Conservation (phyloP, 352 stramenopile genomes). For the Pythium aristosporum region DNA sequence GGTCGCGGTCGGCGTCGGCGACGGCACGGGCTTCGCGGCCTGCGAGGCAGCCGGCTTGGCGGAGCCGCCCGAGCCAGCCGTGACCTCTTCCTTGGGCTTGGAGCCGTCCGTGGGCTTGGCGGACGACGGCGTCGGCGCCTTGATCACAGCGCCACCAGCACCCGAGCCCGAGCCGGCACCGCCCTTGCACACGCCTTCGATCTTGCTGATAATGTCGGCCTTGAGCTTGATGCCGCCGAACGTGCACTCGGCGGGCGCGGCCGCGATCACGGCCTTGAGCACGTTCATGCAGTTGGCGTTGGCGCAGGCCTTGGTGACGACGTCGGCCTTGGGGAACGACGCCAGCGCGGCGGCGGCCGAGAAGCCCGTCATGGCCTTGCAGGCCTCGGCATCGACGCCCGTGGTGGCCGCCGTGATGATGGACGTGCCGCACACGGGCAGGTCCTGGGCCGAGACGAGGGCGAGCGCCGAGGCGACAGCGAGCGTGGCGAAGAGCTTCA, state of each 20-base stretch:
- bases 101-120: background rate
- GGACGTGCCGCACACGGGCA: constrained; percentile 3
- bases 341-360: constrained; percentile 5
- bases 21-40: background rate
- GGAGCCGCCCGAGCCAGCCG: background rate
- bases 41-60: background rate
- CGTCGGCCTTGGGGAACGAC: constrained; percentile 8
- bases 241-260: constrained; percentile 13
- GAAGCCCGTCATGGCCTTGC: constrained; percentile 8
- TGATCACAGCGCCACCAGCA: constrained; percentile 1
- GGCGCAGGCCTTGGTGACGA: constrained; percentile 26
- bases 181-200: constrained; percentile 6
- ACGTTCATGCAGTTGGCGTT: constrained; percentile 26
- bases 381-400: constrained; percentile 6
- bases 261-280: constrained; percentile 14
- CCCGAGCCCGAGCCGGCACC: constrained; percentile 11
- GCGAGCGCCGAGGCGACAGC: constrained; percentile 17
- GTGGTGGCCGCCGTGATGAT: constrained; percentile 5
- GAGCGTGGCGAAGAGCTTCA: constrained; percentile 24
- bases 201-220: constrained; percentile 14
- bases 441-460: constrained; percentile 10
- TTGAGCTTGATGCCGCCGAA: constrained; percentile 15
- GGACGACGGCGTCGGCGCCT: constrained; percentile 6
- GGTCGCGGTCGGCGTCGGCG: constrained; percentile 4
- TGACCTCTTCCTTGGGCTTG: background rate